Conservation (phyloP, 345 rosid genomes). For the Lumnitzera littorea region DNA sequence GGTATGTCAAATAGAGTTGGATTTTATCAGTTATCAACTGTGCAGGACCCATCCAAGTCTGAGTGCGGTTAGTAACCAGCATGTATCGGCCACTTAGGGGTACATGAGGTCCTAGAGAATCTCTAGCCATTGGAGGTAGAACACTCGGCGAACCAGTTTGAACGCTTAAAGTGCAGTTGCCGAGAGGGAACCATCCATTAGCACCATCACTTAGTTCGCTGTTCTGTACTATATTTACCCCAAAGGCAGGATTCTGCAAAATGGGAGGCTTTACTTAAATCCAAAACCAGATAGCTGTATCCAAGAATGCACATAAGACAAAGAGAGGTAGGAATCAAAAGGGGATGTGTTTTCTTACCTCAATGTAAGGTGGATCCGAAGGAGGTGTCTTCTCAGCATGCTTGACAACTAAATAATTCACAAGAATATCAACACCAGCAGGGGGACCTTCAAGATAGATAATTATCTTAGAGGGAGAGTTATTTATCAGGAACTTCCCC, state of each 20-base stretch:
- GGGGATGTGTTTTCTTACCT: constrained; percentile 31
- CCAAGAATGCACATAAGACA: background rate
- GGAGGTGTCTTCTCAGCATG: constrained; percentile 68
- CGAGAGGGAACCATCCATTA: constrained; percentile 91
- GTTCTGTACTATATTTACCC: constrained; percentile 66
- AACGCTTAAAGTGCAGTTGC: constrained; percentile 58
- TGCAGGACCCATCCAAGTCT: constrained; percentile 98
- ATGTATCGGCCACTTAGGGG: constrained; percentile 75
- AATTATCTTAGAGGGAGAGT: constrained; percentile 60
- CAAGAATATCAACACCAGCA: constrained; percentile 74
- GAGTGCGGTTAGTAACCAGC: constrained; percentile 64
- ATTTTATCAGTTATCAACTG: constrained; percentile 78
- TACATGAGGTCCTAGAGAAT: constrained; percentile 54
- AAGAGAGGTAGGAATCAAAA: background rate
- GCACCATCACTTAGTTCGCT: constrained; percentile 53
- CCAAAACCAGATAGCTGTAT: background rate
- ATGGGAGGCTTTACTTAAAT: background rate
- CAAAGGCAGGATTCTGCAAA: constrained; percentile 60
- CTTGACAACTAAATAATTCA: constrained; percentile 59
- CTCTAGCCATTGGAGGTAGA: constrained; percentile 79
- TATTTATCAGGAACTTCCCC: constrained; percentile 89
- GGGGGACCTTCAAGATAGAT: constrained; percentile 93
- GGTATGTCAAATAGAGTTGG: constrained; percentile 73
- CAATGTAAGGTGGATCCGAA: constrained; percentile 50
- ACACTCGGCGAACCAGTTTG: constrained; percentile 72